Conservation (phyloP, 169 alveolate genomes). For the Plasmodium knowlesi region DNA sequence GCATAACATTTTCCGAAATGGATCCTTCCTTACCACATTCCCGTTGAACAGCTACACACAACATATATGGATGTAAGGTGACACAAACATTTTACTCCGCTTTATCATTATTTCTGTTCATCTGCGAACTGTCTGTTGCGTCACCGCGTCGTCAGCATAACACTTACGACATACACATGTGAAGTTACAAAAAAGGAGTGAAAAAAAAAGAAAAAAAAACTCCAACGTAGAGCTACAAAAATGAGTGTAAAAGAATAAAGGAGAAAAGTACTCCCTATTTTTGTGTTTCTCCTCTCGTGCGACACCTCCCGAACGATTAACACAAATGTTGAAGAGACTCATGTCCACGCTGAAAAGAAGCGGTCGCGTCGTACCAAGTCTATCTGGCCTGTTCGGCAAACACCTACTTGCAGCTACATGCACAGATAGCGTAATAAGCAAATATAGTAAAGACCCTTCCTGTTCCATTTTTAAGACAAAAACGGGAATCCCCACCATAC, state of each 20-base stretch:
- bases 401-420: background rate
- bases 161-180: background rate
- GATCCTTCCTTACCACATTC: background rate
- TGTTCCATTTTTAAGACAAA: background rate
- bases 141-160: background rate
- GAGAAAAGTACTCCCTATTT: background rate
- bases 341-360: background rate
- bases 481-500: background rate
- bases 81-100: background rate
- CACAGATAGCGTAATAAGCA: background rate
- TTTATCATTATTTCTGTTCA: background rate
- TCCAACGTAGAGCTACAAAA: background rate
- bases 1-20: background rate
- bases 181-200: background rate
- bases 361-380: background rate
- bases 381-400: background rate
- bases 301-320: background rate
- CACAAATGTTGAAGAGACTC: background rate
- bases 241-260: background rate
- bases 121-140: background rate
- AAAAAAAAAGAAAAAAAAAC: background rate
- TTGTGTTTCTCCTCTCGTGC: background rate
- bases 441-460: background rate
- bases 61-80: background rate
- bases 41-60: background rate